Percentiles rank a stretch among this genome's conserved stretches.
phyloP scores from a whole-genome alignment of 495 filamentous ascomycete genomes.

The Terfezia claveryi region DNA sequence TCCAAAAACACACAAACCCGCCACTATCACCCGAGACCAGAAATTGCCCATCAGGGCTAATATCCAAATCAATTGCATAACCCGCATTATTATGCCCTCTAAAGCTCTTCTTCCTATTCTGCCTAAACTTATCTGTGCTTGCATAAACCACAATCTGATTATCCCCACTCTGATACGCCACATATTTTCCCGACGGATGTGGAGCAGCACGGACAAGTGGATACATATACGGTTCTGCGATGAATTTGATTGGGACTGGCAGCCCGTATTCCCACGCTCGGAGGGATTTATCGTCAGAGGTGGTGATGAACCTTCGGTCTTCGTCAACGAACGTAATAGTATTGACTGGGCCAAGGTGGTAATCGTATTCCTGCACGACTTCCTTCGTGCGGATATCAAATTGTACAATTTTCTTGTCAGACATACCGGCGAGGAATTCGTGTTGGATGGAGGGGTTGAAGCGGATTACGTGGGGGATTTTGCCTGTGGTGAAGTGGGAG shows the following conservation, averaged over 20 bases:
- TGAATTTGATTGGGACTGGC: constrained; percentile 60
- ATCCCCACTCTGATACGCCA: constrained; percentile 77
- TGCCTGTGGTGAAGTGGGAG: constrained; percentile 69
- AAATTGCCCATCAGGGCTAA: constrained; percentile 79
- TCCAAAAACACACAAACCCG: constrained; percentile 89
- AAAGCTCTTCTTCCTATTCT: constrained; percentile 93
- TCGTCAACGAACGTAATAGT: constrained; percentile 93
- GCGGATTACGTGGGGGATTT: constrained; percentile 81
- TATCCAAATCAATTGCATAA: constrained; percentile 72
- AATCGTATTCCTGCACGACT: constrained; percentile 90
- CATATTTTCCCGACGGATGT: constrained; percentile 79
- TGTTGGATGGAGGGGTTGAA: constrained; percentile 55
- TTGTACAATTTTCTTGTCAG: constrained; percentile 95
- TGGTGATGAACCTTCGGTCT: constrained; percentile 88
- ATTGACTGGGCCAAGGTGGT: constrained; percentile 92
- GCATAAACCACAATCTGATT: constrained; percentile 96
- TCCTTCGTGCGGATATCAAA: constrained; percentile 76
- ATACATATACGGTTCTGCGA: constrained; percentile 94
- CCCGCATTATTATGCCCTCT: constrained; percentile 88
- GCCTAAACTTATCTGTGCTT: constrained; percentile 78
- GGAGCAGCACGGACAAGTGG: constrained; percentile 56
- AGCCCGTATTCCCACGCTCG: constrained; percentile 97
- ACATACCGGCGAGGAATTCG: constrained; percentile 90
- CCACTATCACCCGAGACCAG: constrained; percentile 61
- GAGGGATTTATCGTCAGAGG: constrained; percentile 85